phyloP scores from a whole-genome alignment of 2,329 filamentous ascomycete genomes.

The Diplodia scrobiculata region DNA sequence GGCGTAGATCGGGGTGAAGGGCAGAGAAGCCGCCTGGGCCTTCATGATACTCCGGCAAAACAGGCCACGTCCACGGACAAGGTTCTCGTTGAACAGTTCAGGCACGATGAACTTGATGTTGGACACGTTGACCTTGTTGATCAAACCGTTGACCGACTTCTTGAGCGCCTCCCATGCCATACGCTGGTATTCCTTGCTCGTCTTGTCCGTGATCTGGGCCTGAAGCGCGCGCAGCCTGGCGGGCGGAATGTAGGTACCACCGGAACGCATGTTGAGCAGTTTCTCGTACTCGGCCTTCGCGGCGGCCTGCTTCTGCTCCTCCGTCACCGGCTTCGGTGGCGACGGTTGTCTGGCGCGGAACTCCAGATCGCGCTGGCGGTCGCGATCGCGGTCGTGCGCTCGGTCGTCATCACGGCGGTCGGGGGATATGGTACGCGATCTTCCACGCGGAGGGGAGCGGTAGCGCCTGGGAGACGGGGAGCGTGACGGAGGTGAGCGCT shows the following conservation, averaged over 20 bases:
- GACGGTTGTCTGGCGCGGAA: slow-evolving; percentile 46
- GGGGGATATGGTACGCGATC: slow-evolving; percentile 26
- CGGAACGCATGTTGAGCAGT: slow-evolving; percentile 86
- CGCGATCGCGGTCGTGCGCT: slow-evolving; percentile 47
- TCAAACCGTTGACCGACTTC: slow-evolving; percentile 96
- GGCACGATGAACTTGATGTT: slow-evolving; percentile 98
- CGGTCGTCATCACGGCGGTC: slow-evolving; percentile 50
- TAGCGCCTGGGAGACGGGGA: slow-evolving; percentile 57
- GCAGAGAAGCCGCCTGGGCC: slow-evolving; percentile 90
- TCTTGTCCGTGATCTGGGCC: slow-evolving; percentile 95
- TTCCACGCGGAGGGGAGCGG: slow-evolving; percentile 48
- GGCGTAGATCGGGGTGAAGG: slow-evolving; percentile 94
- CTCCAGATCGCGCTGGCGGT: slow-evolving; percentile 57
- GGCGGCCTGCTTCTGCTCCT: slow-evolving; percentile 82
- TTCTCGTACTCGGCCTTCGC: slow-evolving; percentile 94
- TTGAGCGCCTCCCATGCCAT: slow-evolving; percentile 99
- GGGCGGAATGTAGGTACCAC: slow-evolving; percentile 94
- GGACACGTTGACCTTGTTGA: slow-evolving; percentile 98
- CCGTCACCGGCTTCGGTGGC: slow-evolving; percentile 60
- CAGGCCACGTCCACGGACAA: slow-evolving; percentile 84
- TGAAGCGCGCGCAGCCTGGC: slow-evolving; percentile 87
- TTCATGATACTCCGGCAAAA: slow-evolving; percentile 99
- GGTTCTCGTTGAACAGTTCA: slow-evolving; percentile 91
- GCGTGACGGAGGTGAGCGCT: slow-evolving; percentile 58
- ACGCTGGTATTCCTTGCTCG: slow-evolving; percentile 93